phyloP scores from a whole-genome alignment of 129 eudicot genomes.

The Flaveria bidentis region DNA sequence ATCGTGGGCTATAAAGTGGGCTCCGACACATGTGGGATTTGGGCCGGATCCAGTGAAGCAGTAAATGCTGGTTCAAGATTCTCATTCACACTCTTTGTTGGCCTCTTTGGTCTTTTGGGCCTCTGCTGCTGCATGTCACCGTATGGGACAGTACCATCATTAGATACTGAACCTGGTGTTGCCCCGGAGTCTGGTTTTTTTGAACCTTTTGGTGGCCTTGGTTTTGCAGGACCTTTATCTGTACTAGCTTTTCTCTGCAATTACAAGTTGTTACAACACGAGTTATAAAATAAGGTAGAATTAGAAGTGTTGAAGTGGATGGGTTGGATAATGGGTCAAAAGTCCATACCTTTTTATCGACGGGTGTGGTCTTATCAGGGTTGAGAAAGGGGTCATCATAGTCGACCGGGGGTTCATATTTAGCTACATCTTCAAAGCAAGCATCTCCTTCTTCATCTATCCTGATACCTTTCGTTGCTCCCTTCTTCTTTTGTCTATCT shows the following conservation, averaged over 20 bases:
- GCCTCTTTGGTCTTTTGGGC: slow-evolving; percentile 80
- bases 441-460: slow-evolving; percentile 92
- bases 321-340: slow-evolving; percentile 4
- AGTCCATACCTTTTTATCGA: slow-evolving; percentile 50
- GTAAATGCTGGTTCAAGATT: slow-evolving; percentile 72
- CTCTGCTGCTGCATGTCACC: slow-evolving; percentile 41
- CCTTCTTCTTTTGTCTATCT: slow-evolving; percentile 76
- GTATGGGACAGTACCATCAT: slow-evolving; percentile 33
- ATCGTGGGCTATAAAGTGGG: slow-evolving; percentile 19
- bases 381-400: slow-evolving; percentile 42
- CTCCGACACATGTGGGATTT: slow-evolving; percentile 9
- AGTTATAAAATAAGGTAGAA: background rate
- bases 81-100: slow-evolving; percentile 86
- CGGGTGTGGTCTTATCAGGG: slow-evolving; percentile 46
- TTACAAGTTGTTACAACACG: background rate
- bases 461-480: slow-evolving; percentile 64
- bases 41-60: slow-evolving; percentile 25
- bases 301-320: background rate
- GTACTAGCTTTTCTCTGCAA: slow-evolving; percentile 54
- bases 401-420: slow-evolving; percentile 40
- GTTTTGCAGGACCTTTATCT: slow-evolving; percentile 47
- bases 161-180: slow-evolving; percentile 35
- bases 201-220: slow-evolving; percentile 48
- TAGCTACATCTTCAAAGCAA: slow-evolving; percentile 66
- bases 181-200: slow-evolving; percentile 40